Base-by-base conservation (phyloP, 805 yeast species). In the Metschnikowia koreensis region DNA sequence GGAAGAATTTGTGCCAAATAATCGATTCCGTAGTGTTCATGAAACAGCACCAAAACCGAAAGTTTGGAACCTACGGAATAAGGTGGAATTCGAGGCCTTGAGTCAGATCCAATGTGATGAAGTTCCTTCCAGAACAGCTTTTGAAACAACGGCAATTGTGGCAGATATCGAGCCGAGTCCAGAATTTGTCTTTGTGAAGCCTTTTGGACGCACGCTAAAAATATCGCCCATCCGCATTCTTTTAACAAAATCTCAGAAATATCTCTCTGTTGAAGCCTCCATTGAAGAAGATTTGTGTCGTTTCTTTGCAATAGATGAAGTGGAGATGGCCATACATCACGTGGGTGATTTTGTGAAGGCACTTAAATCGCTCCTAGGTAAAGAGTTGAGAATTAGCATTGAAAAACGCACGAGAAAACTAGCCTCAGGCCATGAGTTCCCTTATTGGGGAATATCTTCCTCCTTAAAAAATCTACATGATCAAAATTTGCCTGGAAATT, bases 221-320 rank as follows among this genome's bases (percentile, higher is more conserved):
- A 45, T 57, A 11, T 44, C 58, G 16, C 55, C 52, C 15, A 49
- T 60, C 17, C 15, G 38, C 3, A 17, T 60, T 31, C 28, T 43
- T 6, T 38, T 57, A 28, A 41, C 29, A 16, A 34, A 44, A 13
- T 40, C 29, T 5, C 41, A n/a, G 15, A 31, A 37, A n/a, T 16
- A 11, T 12, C 16, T 44, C 15, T 17, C 37, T 4, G 44, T 52
- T 11, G 59, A 58, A 44, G 33, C 53, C 15, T 44, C 46, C n/a
- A 36, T 50, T 2, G 55, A 52, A 22, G 44, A 33, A 7, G 62
- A 59, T 1, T 44, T 48, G 12, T 55, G 59, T 47, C 12, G 16
- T 8, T 60, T 60, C 41, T 53, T 58, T 15, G 57, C 51, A 7
- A 44, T 60, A 4, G 50, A 27, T 16, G 63, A 60, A 29, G 50